These are phyloP conservation scores for Tolypocladium album DNA, from an alignment of 2,329 filamentous ascomycete species.

Conservation along the genomic window DNA sequence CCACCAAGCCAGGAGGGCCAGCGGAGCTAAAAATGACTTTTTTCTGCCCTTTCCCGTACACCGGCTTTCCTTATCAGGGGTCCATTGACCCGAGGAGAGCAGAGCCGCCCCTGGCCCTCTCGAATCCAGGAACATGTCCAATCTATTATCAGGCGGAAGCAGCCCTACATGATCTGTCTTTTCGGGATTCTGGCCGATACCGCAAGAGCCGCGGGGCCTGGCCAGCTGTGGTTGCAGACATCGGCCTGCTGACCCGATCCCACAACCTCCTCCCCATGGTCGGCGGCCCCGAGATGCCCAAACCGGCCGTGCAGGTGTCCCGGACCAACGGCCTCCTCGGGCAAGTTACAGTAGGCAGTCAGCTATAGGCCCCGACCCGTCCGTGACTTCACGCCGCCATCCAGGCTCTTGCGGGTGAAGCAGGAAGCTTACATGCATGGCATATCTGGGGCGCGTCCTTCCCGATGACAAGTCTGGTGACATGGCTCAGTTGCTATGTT, in stretches of 20 bases:
- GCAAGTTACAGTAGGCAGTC: no score
- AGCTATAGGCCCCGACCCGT: neutral
- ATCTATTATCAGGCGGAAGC: neutral
- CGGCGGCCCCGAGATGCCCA: neutral
- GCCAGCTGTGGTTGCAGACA: neutral
- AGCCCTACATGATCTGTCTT: neutral
- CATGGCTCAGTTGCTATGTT: neutral
- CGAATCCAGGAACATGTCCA: neutral
- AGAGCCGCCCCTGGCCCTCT: neutral
- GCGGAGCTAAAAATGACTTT: constrained; percentile 4
- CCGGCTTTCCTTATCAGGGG: neutral
- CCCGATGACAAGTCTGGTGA: no score
- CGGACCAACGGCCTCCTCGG: neutral
- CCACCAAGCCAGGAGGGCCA: neutral
- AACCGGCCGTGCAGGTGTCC: neutral
- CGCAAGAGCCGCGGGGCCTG: neutral
- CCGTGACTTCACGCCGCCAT: neutral
- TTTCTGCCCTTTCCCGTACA: neutral
- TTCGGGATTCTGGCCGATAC: neutral
- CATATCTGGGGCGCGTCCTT: neutral
- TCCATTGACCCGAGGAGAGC: neutral
- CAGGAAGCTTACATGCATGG: neutral
- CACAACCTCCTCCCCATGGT: neutral
- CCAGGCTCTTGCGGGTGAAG: neutral
- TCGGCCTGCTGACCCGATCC: neutral